A percentile compares a stretch with the other conserved stretches of the same genome.
These are phyloP conservation scores for Alternaria alternata DNA, from an alignment of 2,329 filamentous ascomycete species.

Conservation along the genomic window DNA sequence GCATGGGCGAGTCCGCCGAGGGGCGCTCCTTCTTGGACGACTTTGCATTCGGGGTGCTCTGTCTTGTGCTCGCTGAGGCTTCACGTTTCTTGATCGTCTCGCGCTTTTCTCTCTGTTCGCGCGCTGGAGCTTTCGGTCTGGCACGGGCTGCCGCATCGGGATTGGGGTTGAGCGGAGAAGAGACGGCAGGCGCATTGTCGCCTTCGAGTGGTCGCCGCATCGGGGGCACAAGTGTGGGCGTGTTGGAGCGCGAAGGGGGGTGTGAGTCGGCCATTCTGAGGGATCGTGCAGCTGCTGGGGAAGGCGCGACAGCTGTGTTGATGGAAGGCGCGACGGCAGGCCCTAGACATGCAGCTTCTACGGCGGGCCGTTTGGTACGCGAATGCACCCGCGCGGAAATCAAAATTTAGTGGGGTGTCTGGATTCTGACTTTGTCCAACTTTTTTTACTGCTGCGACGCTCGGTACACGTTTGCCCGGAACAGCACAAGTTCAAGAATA, in stretches of 20 bases:
- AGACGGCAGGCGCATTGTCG: constrained; percentile 73
- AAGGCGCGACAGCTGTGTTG: constrained; percentile 13
- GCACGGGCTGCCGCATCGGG: constrained; percentile 58
- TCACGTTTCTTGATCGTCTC: constrained; percentile 64
- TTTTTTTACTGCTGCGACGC: constrained; percentile 14
- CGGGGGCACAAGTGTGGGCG: constrained; percentile 53
- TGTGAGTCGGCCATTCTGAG: constrained; percentile 47
- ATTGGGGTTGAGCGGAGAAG: constrained; percentile 76
- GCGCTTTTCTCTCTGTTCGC: constrained; percentile 59
- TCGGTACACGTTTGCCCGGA: neutral
- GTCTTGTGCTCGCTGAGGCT: constrained; percentile 51
- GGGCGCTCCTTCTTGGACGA: constrained; percentile 46
- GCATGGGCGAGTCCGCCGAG: constrained; percentile 56
- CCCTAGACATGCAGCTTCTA: constrained; percentile 15
- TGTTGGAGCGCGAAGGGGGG: constrained; percentile 47
- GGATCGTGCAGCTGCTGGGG: constrained; percentile 6
- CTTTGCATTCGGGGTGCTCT: constrained; percentile 52
- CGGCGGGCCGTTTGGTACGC: constrained; percentile 23
- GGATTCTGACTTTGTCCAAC: constrained; percentile 6
- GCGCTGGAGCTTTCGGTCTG: constrained; percentile 50
- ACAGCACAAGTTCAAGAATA: neutral
- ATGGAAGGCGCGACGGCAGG: constrained; percentile 13
- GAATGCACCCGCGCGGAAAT: constrained; percentile 9
- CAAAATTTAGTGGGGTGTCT: constrained; percentile 23
- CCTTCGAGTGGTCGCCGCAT: constrained; percentile 74